These are phyloP conservation scores for Puccinellia tenuiflora DNA, from an alignment of 176 grass and related monocot species.

Conservation along the genomic window DNA sequence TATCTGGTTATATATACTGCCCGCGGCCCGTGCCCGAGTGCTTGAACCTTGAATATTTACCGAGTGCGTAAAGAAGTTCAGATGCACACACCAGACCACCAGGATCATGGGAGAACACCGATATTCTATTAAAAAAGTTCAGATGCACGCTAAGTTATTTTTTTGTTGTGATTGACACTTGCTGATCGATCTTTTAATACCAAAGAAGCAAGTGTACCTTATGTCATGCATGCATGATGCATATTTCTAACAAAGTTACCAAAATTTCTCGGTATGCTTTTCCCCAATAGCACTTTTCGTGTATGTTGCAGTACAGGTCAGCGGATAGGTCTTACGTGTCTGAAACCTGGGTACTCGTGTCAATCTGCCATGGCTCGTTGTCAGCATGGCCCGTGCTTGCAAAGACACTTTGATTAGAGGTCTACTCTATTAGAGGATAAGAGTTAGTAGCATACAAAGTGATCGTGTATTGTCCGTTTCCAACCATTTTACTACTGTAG, in stretches of 20 bases:
- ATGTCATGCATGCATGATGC: background rate
- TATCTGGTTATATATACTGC: background rate
- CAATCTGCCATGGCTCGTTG: too few relatives aligned
- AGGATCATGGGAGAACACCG: background rate
- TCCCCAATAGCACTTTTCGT: background rate
- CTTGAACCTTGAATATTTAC: background rate
- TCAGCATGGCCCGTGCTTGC: background rate
- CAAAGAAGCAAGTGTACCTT: background rate
- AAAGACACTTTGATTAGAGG: background rate
- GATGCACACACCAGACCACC: background rate
- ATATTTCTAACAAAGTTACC: background rate
- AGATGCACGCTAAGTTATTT: background rate
- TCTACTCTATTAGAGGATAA: background rate
- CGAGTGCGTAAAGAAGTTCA: background rate
- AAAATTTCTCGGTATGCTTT: constrained; percentile 29
- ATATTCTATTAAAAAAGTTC: too few relatives aligned
- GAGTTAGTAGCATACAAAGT: background rate
- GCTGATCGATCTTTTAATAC: background rate
- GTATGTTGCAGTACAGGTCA: background rate
- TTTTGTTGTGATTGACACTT: background rate
- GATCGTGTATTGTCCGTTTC: background rate
- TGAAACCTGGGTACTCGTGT: background rate
- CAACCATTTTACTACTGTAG: background rate
- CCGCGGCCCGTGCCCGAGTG: too few relatives aligned
- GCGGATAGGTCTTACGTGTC: background rate